These are phyloP conservation scores for Vitis riparia DNA, from an alignment of 164 flowering plant genomes.

Conservation along the genomic window DNA sequence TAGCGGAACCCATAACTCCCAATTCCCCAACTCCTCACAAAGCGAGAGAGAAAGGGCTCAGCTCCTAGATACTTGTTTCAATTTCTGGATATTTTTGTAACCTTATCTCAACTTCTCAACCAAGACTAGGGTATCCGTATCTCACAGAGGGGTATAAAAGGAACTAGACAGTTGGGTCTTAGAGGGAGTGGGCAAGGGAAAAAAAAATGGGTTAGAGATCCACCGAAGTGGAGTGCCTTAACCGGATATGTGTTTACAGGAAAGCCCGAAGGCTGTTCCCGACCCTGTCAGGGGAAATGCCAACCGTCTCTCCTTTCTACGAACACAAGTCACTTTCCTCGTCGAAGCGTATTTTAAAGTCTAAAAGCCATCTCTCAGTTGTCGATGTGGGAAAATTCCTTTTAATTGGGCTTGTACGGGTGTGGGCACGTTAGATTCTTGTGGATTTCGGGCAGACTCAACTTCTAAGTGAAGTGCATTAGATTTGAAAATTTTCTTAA, in stretches of 20 bases:
- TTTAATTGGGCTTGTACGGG: neutral
- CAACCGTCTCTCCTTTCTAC: slow-evolving; percentile 66
- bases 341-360: neutral
- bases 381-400: slow-evolving; percentile 15
- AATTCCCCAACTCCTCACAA: neutral
- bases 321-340: slow-evolving; percentile 19
- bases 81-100: neutral
- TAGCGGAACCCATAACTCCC: slow-evolving; percentile 12
- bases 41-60: neutral
- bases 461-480: no score
- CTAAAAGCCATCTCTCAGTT: rapidly evolving
- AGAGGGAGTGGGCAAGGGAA: neutral
- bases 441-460: no score
- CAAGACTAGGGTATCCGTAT: no score
- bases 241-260: slow-evolving; percentile 43
- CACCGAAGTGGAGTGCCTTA: slow-evolving; percentile 38
- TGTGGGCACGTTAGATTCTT: no score
- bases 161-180: no score
- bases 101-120: neutral
- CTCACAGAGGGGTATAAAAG: no score
- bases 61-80: no score
- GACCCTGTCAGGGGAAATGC: slow-evolving; percentile 72
- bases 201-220: slow-evolving; percentile 28
- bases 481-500: no score
- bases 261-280: slow-evolving; percentile 50